Evolutionary conservation across 108 stramenopile genomes (phyloP).

Genomic region (Nitzschia putrida): DNA sequence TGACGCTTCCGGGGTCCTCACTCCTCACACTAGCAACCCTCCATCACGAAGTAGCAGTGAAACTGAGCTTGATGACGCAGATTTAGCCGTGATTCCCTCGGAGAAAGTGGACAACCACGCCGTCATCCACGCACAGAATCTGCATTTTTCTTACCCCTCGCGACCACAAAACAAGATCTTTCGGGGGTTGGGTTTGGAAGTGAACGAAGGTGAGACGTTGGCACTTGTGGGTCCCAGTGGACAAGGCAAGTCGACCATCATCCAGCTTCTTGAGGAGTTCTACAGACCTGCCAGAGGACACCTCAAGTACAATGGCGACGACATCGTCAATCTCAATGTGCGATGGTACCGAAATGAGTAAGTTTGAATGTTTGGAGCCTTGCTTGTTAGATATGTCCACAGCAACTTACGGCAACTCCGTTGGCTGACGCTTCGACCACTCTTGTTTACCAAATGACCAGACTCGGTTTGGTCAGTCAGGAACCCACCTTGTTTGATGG

Average conservation of each 20-base stretch:
- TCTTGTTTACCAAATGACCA: slow-evolving; percentile 32
- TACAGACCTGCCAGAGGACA: slow-evolving; percentile 63
- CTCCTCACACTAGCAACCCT: not conserved
- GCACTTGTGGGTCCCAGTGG: slow-evolving; percentile 68
- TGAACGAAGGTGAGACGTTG: slow-evolving; percentile 56
- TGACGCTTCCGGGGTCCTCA: too few species aligned
- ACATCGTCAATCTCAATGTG: slow-evolving; percentile 66
- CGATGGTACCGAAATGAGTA: slow-evolving; percentile 52
- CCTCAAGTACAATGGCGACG: slow-evolving; percentile 65
- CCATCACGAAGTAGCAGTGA: not conserved
- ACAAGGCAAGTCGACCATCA: slow-evolving; percentile 61
- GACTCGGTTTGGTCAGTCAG: slow-evolving; percentile 79
- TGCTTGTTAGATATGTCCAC: too few species aligned
- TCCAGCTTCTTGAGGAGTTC: slow-evolving; percentile 71
- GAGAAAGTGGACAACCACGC: too few species aligned
- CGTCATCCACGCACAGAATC: slow-evolving; percentile 33
- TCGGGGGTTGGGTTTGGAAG: slow-evolving; percentile 39
- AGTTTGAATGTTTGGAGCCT: not conserved
- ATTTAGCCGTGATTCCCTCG: too few species aligned
- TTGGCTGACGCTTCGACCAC: too few species aligned
- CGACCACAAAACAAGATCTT: slow-evolving; percentile 54
- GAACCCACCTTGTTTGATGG: slow-evolving; percentile 78
- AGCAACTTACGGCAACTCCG: too few species aligned
- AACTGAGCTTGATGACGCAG: not conserved
- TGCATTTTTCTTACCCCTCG: slow-evolving; percentile 77